Conservation (phyloP, 208 protist species). For the Leishmania guyanensis region DNA sequence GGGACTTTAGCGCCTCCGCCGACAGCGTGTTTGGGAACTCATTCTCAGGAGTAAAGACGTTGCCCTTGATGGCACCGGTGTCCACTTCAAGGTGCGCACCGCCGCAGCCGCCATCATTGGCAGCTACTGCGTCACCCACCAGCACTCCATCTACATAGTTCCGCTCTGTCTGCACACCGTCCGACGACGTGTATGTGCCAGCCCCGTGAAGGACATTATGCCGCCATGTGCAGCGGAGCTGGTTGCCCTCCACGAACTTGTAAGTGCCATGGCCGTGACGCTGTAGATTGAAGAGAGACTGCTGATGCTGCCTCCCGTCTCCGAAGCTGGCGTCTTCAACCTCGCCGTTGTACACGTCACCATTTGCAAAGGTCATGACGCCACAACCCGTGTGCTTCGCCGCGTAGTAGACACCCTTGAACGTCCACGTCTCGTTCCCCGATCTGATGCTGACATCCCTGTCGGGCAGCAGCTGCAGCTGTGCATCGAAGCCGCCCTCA, state of each 20-base stretch:
- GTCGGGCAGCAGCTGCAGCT: conserved; percentile 11
- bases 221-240: conserved; percentile 73
- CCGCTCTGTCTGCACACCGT: conserved; percentile 47
- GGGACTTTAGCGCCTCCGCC: conserved; percentile 46
- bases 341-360: conserved; percentile 68
- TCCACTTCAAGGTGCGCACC: neutral
- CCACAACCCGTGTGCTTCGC: conserved; percentile 36
- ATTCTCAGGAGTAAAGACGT: conserved; percentile 70
- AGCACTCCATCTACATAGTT: conserved; percentile 73
- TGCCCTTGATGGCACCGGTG: conserved; percentile 8
- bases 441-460: conserved; percentile 12
- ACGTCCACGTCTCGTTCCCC: conserved; percentile 33
- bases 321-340: conserved; percentile 46
- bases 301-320: neutral
- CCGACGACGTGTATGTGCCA: conserved; percentile 57
- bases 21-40: conserved; percentile 81
- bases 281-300: conserved; percentile 40
- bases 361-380: conserved; percentile 62
- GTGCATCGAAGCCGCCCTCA: conserved; percentile 65
- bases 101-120: neutral
- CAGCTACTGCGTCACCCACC: neutral
- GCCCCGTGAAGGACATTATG: conserved; percentile 80
- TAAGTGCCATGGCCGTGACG: conserved; percentile 71
- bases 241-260: conserved; percentile 76
- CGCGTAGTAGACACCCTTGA: conserved; percentile 55